These are phyloP conservation scores for Brasenia schreberi DNA, from an alignment of 164 flowering plant genomes.

Conservation along the genomic window DNA sequence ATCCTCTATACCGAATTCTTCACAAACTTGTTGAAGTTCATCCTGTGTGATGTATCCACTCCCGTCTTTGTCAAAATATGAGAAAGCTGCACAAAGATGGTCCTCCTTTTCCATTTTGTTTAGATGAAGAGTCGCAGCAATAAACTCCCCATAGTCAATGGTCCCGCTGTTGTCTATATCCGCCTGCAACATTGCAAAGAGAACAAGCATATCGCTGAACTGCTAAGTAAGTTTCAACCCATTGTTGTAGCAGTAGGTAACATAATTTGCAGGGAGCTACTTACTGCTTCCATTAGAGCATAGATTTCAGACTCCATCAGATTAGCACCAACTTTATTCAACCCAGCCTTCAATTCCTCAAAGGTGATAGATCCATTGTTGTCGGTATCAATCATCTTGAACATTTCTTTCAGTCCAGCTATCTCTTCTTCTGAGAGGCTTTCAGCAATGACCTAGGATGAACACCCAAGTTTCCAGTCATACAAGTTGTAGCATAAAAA, in stretches of 20 bases:
- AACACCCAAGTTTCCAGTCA: too few relatives aligned
- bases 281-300: conserved; percentile 75
- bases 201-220: too few relatives aligned
- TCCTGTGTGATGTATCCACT: conserved; percentile 15
- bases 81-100: conserved; percentile 13
- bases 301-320: conserved; percentile 68
- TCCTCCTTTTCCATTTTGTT: conserved; percentile 14
- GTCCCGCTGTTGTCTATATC: conserved; percentile 15
- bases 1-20: conserved; percentile 14
- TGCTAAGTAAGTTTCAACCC: too few relatives aligned
- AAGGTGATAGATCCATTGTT: conserved; percentile 84
- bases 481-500: too few relatives aligned
- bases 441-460: conserved; percentile 62
- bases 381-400: too few relatives aligned
- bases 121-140: conserved; percentile 13
- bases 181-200: conserved; percentile 6
- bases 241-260: too few relatives aligned
- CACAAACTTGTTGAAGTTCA: conserved; percentile 17
- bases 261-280: conserved; percentile 7
- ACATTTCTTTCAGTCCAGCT: too few relatives aligned
- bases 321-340: conserved; percentile 67
- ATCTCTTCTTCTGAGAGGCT: conserved; percentile 35
- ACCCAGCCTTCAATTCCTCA: conserved; percentile 76
- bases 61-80: neutral
- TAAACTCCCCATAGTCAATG: neutral